A percentile compares a stretch with the other conserved stretches of the same genome.
Conservation (phyloP, 345 rosid genomes). For the Cardamine occulta region DNA sequence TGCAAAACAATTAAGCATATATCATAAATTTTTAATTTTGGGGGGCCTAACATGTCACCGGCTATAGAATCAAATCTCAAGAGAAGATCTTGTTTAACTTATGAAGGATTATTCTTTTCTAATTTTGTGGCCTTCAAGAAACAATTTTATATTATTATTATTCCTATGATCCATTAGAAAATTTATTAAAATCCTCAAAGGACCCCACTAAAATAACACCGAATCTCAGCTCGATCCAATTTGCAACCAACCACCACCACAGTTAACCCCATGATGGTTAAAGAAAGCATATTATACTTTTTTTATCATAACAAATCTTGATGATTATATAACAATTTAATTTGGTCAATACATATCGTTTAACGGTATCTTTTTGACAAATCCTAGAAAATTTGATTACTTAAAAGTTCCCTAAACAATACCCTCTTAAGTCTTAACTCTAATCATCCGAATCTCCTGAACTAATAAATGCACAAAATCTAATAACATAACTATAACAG, state of each 20-base stretch:
- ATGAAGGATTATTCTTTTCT: conserved; percentile 32
- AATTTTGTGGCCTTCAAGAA: conserved; percentile 19
- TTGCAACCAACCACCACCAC: conserved; percentile 31
- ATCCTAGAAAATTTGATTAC: conserved; percentile 11
- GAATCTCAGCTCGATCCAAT: conserved; percentile 37
- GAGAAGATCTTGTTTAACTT: conserved; percentile 36
- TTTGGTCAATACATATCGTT: conserved; percentile 27
- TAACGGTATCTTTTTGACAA: conserved; percentile 20
- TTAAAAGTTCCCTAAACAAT: conserved; percentile 32
- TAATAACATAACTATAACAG: conserved; percentile 4
- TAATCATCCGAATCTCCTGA: conserved; percentile 32
- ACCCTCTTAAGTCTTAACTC: not conserved
- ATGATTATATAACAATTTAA: conserved; percentile 16
- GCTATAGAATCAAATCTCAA: conserved; percentile 40
- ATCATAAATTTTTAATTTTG: not conserved
- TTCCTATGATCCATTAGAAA: conserved; percentile 21
- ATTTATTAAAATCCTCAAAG: not conserved
- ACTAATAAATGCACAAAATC: conserved; percentile 28
- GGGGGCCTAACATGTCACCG: conserved; percentile 37
- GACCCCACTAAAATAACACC: conserved; percentile 36
- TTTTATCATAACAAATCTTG: conserved; percentile 17
- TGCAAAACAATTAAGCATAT: conserved; percentile 27
- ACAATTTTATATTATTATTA: not conserved
- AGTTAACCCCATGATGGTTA: conserved; percentile 34
- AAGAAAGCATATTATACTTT: conserved; percentile 25